Evolutionary conservation across 2,329 filamentous ascomycete genomes (phyloP).

Genomic region (Trichoderma citrinoviride): DNA sequence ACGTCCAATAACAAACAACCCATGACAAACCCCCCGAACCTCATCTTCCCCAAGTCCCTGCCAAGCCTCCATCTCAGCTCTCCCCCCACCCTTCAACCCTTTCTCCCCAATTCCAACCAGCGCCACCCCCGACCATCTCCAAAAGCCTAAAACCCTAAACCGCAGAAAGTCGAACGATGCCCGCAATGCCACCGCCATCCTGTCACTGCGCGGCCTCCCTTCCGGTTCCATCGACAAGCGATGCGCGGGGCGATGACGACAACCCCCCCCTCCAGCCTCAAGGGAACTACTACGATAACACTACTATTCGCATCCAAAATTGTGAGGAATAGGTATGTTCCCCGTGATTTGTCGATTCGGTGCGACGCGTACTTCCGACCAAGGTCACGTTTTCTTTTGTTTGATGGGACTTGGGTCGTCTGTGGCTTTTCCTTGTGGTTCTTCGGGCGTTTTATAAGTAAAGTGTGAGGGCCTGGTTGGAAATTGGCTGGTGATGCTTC

Average conservation of each 20-base stretch:
- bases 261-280: background rate
- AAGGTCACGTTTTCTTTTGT: background rate
- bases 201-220: constrained; percentile 2
- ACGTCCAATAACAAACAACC: background rate
- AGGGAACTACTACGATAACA: background rate
- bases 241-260: constrained; percentile 7
- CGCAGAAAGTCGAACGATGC: background rate
- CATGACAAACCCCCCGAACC: background rate
- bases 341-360: background rate
- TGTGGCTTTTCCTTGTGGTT: background rate
- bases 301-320: background rate
- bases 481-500: background rate
- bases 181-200: constrained; percentile 8
- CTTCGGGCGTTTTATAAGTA: background rate
- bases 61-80: background rate
- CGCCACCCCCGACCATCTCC: background rate
- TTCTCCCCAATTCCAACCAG: background rate
- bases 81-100: background rate
- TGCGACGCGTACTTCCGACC: background rate
- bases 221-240: background rate
- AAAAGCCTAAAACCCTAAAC: background rate
- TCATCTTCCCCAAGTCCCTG: background rate
- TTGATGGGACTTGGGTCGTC: background rate
- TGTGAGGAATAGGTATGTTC: no score
- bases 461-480: background rate